Evolutionary conservation across 2,329 filamentous ascomycete genomes (phyloP), one percentile per base, ranked within the genome.

Genomic region (Calonectria honghensis): DNA sequence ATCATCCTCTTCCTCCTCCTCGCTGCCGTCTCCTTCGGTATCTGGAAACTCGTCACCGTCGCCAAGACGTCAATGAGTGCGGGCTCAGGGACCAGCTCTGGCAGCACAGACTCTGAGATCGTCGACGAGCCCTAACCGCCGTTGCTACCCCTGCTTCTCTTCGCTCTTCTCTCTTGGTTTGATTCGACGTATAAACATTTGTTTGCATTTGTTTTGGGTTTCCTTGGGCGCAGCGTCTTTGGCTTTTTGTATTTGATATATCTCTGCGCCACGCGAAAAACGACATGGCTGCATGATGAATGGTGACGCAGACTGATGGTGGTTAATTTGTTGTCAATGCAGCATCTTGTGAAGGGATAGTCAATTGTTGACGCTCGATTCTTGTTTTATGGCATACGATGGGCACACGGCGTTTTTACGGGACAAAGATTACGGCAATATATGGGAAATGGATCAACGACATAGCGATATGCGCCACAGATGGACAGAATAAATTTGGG

Each of bases 1-100:
- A 93, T 93, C 83, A 83, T 93, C 71, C 88, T 93, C 79, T 93
- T 93, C 85, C 83, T 91, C 81, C 85, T 93, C 64, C 88, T 93
- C 63, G 90, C 91, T 69, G 85, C 86, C 73, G 90, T 93, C 70
- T 89, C 90, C 10, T 93, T 93, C 79, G 92, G 90, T 75, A 93
- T 93, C 83, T 93, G 91, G 85, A 87, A 89, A 73, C 85, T 93
- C 11, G 91, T 93, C 65, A 87, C 88, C 77, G 84, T 88, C 35
- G 90, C 89, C 27, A 85, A 90, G 72, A 80, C 79, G 65, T 85
- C 85, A 72, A 85, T 88, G 77, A 88, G 84, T 74, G 83, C 86
- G 69, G 84, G 85, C 18, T 83, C 82, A 3, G 79, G 77, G 51
- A 82, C 82, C 45, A 81, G 78, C 72, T 79, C 79, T 41, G 83